Evolutionary conservation across 139 green algal species (phyloP), one percentile per base, ranked within the genome.

Genomic region (Astrephomene gubernaculifera): DNA sequence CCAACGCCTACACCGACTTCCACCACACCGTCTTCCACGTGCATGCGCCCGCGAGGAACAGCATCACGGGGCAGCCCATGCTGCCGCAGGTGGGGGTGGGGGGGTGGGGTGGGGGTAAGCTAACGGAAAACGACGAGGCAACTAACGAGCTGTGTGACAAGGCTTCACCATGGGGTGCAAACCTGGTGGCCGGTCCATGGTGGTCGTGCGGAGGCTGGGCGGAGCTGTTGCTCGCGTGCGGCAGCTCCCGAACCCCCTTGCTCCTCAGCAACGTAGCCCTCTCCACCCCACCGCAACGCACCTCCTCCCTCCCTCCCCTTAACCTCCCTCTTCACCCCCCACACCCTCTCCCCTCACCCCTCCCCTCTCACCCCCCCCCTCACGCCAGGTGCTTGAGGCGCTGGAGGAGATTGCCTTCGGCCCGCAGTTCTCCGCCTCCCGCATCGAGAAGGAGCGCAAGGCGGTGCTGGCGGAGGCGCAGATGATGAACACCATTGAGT

Each of bases 401-500:
- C 86, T 99, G 60, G 89, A 94, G 35, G 96, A 99, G 91, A 97
- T 99, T 71, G 97, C 91, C 2, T 94, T 94, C 84, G 68, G 81
- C 31, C 88, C 91, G 52, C 87, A 98, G 91, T 98, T 99, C 81
- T 79, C 96, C 45, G 70, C 89, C 39, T 93, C 81, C 17, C 92
- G 97, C 60, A 96, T 99, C 43, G 96, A 99, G 90, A 99, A 99
- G 93, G 97, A 99, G 92, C 92, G 97, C 68, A 95, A 96, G 79
- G 97, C 97, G 12, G 97, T 99, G 74, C 89, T 98, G 73, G 95
- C 96, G 0, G 97, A 99, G 90, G 94, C 96, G 39, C 93, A 97
- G 93, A 99, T 99, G 97, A 99, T 99, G 97, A 99, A 99, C 94
- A 99, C 97, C 27, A 99, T 99, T 44, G 97, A 99, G 90, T 99